Conservation (phyloP, 345 rosid genomes). For the Limnanthes douglasii region DNA sequence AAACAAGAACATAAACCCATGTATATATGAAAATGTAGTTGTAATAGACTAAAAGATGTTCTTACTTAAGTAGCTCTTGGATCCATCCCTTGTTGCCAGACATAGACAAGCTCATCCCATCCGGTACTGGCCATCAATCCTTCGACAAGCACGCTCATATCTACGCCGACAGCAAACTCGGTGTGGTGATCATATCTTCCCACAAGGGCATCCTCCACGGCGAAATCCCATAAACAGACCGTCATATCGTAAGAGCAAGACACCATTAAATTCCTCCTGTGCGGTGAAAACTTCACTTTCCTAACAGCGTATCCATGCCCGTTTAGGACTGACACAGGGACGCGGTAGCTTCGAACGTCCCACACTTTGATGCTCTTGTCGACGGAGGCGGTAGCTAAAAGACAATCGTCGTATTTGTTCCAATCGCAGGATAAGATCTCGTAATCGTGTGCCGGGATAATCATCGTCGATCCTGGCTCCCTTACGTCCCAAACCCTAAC, state of each 20-base stretch:
- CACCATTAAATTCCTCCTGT: constrained; percentile 45
- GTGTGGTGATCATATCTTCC: constrained; percentile 84
- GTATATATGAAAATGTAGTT: no score
- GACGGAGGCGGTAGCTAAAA: constrained; percentile 63
- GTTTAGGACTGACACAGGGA: constrained; percentile 51
- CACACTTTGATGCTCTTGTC: constrained; percentile 69
- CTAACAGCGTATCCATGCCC: constrained; percentile 84
- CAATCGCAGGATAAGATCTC: constrained; percentile 78
- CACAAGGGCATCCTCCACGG: constrained; percentile 82
- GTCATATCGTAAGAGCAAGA: constrained; percentile 90
- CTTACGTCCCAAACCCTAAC: constrained; percentile 79
- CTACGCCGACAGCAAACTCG: constrained; percentile 74
- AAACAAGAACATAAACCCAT: no score
- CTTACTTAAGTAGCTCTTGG: constrained; percentile 48
- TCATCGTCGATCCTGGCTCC: constrained; percentile 85
- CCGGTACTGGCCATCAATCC: constrained; percentile 84
- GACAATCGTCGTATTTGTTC: constrained; percentile 89
- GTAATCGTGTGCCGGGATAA: constrained; percentile 73
- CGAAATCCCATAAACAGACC: constrained; percentile 75
- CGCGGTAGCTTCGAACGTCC: constrained; percentile 72
- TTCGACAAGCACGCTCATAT: constrained; percentile 90
- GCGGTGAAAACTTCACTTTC: constrained; percentile 84
- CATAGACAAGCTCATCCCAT: constrained; percentile 87
- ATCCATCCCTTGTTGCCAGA: constrained; percentile 93
- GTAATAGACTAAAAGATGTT: no score